Evolutionary conservation across 1,284 basidiomycete genomes (phyloP), one percentile per base, ranked within the genome.

Genomic region (Peniophora sp.): DNA sequence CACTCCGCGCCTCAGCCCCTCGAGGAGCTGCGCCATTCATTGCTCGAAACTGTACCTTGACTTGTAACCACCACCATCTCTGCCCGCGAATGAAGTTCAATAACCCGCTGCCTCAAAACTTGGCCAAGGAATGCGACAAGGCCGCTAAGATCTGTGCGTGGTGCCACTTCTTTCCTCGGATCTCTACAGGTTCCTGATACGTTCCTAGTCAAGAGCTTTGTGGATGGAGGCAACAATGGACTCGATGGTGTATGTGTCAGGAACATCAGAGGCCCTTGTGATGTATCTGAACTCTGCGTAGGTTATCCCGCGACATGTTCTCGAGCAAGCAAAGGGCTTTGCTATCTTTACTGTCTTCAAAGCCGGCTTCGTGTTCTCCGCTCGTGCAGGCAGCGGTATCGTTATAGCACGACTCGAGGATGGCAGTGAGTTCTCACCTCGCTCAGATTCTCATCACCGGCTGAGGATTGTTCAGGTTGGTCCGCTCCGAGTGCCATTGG

Each of bases 401-500:
- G 97, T 98, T 23, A 94, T 99, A 46, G 94, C 93, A 3, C 83
- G 76, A 55, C 72, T 93, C 16, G 75, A 83, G 2, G 81, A 97
- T 67, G 96, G 94, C 57, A 72, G 90, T 92, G 63, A 72, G 89
- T 20, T 45, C 49, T 41, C 22, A 51, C 24, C 24, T 45, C 24
- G 23, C 45, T 39, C 27, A 45, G 19, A 41, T 25, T 3, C 41
- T 10, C 2, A 17, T 46, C 22, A 34, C 39, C 41, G 32, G 20
- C 47, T 47, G 44, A 45, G 45, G 25, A 45, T 43, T 38, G 50
- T 35, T 12, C 58, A 93, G 89, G 81, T 45, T 98, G 94, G 93
- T 93, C 91, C 45, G 85, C 94, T 23, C 95, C 96, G 2, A 89
- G 89, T 62, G 97, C 95, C 0, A 96, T 98, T 50, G 95, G 93